A percentile compares a stretch with the other conserved stretches of the same genome.
These are phyloP conservation scores for Barnettozyma californica DNA, from an alignment of 805 yeast species.

Conservation along the genomic window DNA sequence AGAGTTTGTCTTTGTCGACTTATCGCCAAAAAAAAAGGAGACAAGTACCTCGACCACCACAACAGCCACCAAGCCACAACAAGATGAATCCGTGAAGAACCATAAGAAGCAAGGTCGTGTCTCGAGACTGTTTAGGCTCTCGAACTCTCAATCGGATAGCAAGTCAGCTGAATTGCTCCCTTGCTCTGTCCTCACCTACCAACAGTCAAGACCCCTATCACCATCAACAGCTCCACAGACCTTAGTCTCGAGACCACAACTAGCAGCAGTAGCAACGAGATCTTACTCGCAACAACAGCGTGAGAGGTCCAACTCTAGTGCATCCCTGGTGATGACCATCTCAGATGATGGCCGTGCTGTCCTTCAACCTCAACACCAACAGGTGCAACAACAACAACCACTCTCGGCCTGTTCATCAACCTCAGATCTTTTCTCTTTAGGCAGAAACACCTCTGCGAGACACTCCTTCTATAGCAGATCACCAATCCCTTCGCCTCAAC, in stretches of 20 bases:
- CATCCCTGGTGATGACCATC: constrained; percentile 17
- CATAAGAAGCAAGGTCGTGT: constrained; percentile 10
- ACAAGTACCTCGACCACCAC: neutral
- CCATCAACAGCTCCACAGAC: constrained; percentile 1
- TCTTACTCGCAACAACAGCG: constrained; percentile 2
- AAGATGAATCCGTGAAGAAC: neutral
- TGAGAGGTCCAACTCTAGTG: constrained; percentile 13
- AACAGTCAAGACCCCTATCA: neutral
- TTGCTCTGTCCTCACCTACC: neutral
- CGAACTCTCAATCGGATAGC: constrained; percentile 1
- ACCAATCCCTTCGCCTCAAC: constrained; percentile 25
- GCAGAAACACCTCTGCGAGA: constrained; percentile 11
- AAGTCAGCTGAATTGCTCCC: constrained; percentile 1
- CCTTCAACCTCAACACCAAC: constrained; percentile 9
- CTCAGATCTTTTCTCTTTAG: constrained; percentile 18
- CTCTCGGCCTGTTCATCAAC: constrained; percentile 23
- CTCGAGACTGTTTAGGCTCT: constrained; percentile 7
- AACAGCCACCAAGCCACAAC: neutral
- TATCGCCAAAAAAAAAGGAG: constrained; percentile 25
- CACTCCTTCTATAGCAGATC: constrained; percentile 12
- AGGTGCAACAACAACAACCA: constrained; percentile 4
- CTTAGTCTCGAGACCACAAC: neutral
- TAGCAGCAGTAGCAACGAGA: neutral
- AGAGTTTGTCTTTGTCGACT: constrained; percentile 26
- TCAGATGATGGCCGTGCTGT: constrained; percentile 19